Percentiles rank a stretch among this genome's conserved stretches.
phyloP scores from a whole-genome alignment of 2,329 filamentous ascomycete genomes.

The Diaporthe sp. region DNA sequence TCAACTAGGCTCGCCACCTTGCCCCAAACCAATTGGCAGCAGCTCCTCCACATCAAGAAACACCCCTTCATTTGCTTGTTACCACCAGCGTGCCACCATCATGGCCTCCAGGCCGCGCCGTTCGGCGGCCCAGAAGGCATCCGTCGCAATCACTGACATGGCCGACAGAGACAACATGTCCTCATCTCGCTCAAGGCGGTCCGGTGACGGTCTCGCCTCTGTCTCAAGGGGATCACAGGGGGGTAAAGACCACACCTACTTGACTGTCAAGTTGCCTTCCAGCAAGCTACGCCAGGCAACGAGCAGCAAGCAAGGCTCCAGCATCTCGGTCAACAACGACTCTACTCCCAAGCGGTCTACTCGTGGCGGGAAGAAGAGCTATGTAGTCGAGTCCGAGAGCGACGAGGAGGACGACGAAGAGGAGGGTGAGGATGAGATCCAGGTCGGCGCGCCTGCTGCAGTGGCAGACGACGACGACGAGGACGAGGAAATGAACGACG shows the following conservation, averaged over 20 bases:
- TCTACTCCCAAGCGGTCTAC: conserved; percentile 65
- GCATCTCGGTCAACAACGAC: conserved; percentile 52
- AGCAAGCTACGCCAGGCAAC: conserved; percentile 67
- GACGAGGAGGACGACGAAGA: conserved; percentile 46
- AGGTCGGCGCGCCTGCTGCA: conserved; percentile 46
- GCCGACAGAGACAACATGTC: conserved; percentile 68
- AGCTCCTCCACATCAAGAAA: background rate
- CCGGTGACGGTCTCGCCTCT: conserved; percentile 58
- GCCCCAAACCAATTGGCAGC: background rate
- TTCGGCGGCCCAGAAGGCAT: conserved; percentile 62
- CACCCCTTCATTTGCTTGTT: background rate
- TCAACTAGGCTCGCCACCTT: background rate
- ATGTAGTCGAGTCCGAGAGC: conserved; percentile 67
- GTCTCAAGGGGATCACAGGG: conserved; percentile 59
- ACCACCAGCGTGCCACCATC: conserved; percentile 10
- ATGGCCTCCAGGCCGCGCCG: conserved; percentile 66
- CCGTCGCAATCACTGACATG: conserved; percentile 64
- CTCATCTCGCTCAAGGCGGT: conserved; percentile 62
- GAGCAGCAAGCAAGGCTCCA: conserved; percentile 53
- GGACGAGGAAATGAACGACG: conserved; percentile 59
- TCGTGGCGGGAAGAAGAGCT: conserved; percentile 70
- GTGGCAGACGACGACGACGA: conserved; percentile 53
- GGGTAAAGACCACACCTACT: conserved; percentile 61
- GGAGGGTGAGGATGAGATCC: conserved; percentile 48
- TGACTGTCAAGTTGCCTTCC: conserved; percentile 67